phyloP scores from a whole-genome alignment of 306 rosid species.

The Cercis canadensis region DNA sequence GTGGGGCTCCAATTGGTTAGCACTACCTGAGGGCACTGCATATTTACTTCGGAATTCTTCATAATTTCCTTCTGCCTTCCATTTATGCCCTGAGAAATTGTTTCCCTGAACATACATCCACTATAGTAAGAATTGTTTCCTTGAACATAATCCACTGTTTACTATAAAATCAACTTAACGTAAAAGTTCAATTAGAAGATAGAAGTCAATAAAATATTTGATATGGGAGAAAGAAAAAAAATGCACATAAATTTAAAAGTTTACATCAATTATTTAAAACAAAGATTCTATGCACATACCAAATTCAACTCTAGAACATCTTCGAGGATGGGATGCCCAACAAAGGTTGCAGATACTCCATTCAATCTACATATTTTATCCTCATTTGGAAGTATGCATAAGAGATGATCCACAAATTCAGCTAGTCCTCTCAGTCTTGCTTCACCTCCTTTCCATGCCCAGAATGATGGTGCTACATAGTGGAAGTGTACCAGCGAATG shows the following conservation, averaged over 20 bases:
- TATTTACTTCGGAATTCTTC: constrained; percentile 64
- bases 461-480: constrained; percentile 90
- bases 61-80: constrained; percentile 66
- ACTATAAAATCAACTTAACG: constrained; percentile 31
- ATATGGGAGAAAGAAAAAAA: not conserved
- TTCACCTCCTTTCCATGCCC: constrained; percentile 99
- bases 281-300: constrained; percentile 48
- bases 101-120: constrained; percentile 49
- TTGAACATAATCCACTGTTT: constrained; percentile 42
- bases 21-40: constrained; percentile 68
- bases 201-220: constrained; percentile 20
- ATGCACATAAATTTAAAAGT: constrained; percentile 1
- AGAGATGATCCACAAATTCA: constrained; percentile 78
- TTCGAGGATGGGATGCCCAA: constrained; percentile 89
- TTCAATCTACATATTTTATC: constrained; percentile 76
- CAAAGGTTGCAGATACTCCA: constrained; percentile 85
- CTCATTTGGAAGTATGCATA: constrained; percentile 93
- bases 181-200: not conserved
- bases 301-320: constrained; percentile 62
- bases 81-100: constrained; percentile 46
- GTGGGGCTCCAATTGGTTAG: constrained; percentile 23
- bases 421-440: constrained; percentile 74
- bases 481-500: constrained; percentile 75
- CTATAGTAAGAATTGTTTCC: constrained; percentile 41
- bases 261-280: not conserved